phyloP scores from a whole-genome alignment of 306 rosid genomes.

The Cyclanthera cordifolia region DNA sequence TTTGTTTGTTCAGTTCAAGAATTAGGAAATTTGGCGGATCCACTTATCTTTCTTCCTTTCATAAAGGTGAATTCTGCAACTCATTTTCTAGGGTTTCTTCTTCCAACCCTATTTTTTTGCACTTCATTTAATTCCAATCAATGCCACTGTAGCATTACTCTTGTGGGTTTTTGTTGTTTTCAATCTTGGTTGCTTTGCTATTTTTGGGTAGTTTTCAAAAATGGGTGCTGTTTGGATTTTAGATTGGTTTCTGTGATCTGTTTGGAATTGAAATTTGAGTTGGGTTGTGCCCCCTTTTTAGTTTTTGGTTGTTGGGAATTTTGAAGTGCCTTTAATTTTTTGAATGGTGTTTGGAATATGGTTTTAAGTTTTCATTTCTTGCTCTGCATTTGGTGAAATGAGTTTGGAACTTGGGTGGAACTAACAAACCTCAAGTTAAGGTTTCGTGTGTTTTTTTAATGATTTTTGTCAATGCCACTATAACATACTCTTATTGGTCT shows the following conservation, averaged over 20 bases:
- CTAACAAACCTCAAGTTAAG: background rate
- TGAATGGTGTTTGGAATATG: background rate
- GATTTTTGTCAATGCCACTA: no score
- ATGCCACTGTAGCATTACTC: background rate
- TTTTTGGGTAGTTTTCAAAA: background rate
- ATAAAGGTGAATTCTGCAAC: slow-evolving; percentile 3
- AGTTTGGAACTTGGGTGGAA: background rate
- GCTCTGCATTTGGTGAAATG: background rate
- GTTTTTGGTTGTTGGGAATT: background rate
- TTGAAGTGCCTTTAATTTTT: background rate
- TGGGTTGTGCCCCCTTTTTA: background rate
- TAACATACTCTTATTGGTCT: background rate
- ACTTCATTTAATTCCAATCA: background rate
- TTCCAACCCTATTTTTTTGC: background rate
- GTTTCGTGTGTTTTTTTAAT: background rate
- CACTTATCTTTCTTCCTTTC: background rate
- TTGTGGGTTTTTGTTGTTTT: background rate
- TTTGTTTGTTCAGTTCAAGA: background rate
- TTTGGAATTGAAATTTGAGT: background rate
- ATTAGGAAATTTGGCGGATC: background rate
- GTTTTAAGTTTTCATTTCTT: background rate
- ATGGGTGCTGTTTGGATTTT: background rate
- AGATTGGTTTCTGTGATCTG: background rate
- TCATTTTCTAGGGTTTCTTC: slow-evolving; percentile 4
- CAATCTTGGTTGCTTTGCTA: background rate